Percentiles rank a stretch among this genome's conserved stretches.
phyloP scores from a whole-genome alignment of 2,329 filamentous ascomycete species.

The Dothistroma septosporum region DNA sequence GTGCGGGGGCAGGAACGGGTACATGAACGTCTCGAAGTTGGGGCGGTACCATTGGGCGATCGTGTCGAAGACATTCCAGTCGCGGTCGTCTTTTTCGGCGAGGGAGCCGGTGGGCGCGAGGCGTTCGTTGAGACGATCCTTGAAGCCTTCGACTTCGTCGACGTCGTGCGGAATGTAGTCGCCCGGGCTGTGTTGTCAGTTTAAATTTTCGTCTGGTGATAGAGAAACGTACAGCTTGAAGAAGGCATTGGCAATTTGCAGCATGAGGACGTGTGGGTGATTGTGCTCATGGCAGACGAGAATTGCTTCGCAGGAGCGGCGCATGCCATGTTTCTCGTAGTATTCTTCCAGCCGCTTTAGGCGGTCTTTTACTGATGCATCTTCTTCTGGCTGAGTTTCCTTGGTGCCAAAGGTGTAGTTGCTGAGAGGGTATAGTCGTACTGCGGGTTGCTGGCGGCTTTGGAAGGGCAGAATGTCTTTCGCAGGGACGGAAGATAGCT shows the following conservation, averaged over 20 bases:
- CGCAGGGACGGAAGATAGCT: constrained; percentile 26
- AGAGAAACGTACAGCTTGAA: constrained; percentile 70
- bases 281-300: constrained; percentile 98
- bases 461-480: constrained; percentile 62
- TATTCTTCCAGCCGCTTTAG: constrained; percentile 95
- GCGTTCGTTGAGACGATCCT: constrained; percentile 83
- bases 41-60: constrained; percentile 98
- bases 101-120: constrained; percentile 76
- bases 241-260: constrained; percentile 98
- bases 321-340: constrained; percentile 88
- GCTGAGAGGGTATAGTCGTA: constrained; percentile 81
- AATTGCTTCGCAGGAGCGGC: constrained; percentile 92
- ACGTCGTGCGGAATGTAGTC: constrained; percentile 89
- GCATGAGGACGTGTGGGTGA: constrained; percentile 96
- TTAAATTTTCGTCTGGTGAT: neutral
- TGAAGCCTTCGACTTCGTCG: constrained; percentile 93
- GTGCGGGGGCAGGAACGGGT: constrained; percentile 94
- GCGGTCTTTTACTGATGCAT: constrained; percentile 88
- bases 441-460: constrained; percentile 80
- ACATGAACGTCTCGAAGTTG: constrained; percentile 99
- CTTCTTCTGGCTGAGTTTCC: constrained; percentile 96
- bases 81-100: constrained; percentile 65
- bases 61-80: constrained; percentile 93
- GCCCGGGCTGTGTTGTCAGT: constrained; percentile 59
- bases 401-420: constrained; percentile 99